Evolutionary conservation across 2,329 filamentous ascomycete species (phyloP), one percentile per base, ranked within the genome.

Genomic region (Colletotrichum plurivorum): DNA sequence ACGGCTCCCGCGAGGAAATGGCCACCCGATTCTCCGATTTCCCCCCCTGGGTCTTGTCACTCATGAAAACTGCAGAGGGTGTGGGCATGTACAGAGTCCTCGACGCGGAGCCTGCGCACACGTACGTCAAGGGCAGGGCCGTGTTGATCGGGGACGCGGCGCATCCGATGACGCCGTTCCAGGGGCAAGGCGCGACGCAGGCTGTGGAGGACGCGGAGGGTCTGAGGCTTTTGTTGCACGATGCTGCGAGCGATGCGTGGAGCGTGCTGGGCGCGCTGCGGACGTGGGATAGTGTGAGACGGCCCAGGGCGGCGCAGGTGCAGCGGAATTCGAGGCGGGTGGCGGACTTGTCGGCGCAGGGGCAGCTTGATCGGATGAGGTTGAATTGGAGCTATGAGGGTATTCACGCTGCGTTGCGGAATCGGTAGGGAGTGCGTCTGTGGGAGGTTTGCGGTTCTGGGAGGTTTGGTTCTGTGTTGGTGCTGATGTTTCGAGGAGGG

Each of bases 21-120:
- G 20, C 58, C 0, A 49, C 55, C 16, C 54, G 56, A n/a, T 69
- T 69, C 3, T 27, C 41, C 18, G 66, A 69, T 6, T 69, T 69
- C 36, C 61, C 66, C 15, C 62, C 66, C 15, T 69, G 66, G 66
- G 56, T 69, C 6, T 31, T n/a, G n/a, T 69, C 15, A 39, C 53
- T 5, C 53, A 69, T 69, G 62, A 54, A 55, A 62, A 41, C 49
- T 49, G 62, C 41, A 12, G 62, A 69, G 2, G 25, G 55, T 13
- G 55, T 69, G 27, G 25, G 55, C 6, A 31, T 69, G 4, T 69
- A 69, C 55, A 58, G 59, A 10, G 66, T 66, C 49, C 59, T 46
- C 10, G 83, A 85, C 67, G 70, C 82, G 16, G 82, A 83, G 53
- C 79, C 82, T 0, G 63, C 84, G 12, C 67, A 71, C 2, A 78